A percentile compares a stretch with the other conserved stretches of the same genome.
phyloP scores from a whole-genome alignment of 106 monocot species.

The Posidonia australis region DNA sequence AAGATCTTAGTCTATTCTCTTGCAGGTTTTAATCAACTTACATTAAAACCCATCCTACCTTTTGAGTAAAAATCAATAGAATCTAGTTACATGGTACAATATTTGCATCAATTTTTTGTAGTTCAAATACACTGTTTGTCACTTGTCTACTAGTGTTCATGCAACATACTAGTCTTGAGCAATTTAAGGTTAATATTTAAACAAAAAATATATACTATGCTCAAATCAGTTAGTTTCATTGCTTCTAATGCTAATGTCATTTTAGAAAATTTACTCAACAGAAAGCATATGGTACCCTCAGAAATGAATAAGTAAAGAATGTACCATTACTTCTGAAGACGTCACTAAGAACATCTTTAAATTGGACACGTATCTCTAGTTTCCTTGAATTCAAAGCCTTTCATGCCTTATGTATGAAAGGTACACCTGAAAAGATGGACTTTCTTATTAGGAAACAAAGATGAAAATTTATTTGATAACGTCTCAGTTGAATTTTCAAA shows the following conservation, averaged over 20 bases:
- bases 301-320: not conserved
- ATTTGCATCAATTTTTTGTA: too few relatives aligned
- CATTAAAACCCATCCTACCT: not conserved
- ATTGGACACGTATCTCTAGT: slow-evolving; percentile 90
- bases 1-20: too few relatives aligned
- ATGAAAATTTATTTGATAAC: not conserved
- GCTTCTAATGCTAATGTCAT: too few relatives aligned
- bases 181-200: not conserved
- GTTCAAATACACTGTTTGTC: too few relatives aligned
- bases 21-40: not conserved
- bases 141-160: too few relatives aligned
- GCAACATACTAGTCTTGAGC: too few relatives aligned
- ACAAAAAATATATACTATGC: not conserved
- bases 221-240: too few relatives aligned
- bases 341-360: slow-evolving; percentile 96
- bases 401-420: slow-evolving; percentile 96
- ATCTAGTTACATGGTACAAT: too few relatives aligned
- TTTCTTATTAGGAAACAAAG: too few relatives aligned
- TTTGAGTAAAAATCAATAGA: too few relatives aligned
- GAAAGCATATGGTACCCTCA: not conserved
- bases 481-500: not conserved
- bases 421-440: slow-evolving; percentile 62
- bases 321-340: slow-evolving; percentile 58
- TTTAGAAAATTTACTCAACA: too few relatives aligned
- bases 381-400: slow-evolving; percentile 93